A percentile compares a stretch with the other conserved stretches of the same genome.
Evolutionary conservation across 768 basidiomycete species (phyloP).

Genomic region (Boletus reticulatus): DNA sequence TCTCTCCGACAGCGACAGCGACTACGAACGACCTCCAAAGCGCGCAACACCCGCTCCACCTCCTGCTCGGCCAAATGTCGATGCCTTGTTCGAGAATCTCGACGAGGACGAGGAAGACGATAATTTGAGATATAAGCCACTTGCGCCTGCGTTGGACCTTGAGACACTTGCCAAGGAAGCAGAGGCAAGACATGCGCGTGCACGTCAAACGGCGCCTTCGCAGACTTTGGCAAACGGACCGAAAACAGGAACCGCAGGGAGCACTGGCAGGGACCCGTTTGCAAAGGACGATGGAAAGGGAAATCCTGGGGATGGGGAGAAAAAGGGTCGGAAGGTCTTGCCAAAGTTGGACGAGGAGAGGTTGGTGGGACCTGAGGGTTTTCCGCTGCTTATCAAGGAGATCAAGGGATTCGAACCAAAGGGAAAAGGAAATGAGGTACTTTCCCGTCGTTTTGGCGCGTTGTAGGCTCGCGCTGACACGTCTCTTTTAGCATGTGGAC

Average conservation of each 20-base stretch:
- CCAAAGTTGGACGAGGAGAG: slow-evolving; percentile 73
- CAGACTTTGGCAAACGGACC: slow-evolving; percentile 50
- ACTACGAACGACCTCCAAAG: slow-evolving; percentile 36
- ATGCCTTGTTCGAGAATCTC: slow-evolving; percentile 45
- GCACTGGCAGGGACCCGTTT: background rate
- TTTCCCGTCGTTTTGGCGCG: background rate
- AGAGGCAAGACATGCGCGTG: slow-evolving; percentile 42
- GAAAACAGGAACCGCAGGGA: slow-evolving; percentile 27
- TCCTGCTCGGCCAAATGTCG: slow-evolving; percentile 30
- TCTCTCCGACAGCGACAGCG: slow-evolving; percentile 45
- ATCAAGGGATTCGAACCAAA: slow-evolving; percentile 76
- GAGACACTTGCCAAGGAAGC: slow-evolving; percentile 55
- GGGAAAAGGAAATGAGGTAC: slow-evolving; percentile 92
- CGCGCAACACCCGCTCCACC: slow-evolving; percentile 20
- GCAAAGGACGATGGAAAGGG: slow-evolving; percentile 9
- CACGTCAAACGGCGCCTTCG: slow-evolving; percentile 33
- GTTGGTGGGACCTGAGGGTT: slow-evolving; percentile 70
- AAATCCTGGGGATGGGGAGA: slow-evolving; percentile 23
- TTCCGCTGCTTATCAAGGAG: slow-evolving; percentile 75
- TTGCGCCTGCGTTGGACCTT: slow-evolving; percentile 52
- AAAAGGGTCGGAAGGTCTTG: slow-evolving; percentile 33
- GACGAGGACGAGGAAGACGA: slow-evolving; percentile 49
- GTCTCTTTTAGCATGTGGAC: slow-evolving; percentile 60
- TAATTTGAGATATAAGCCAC: slow-evolving; percentile 41
- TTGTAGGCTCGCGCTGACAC: background rate